Conservation (phyloP, 2,329 filamentous ascomycete species). For the Colletotrichum siamense region DNA sequence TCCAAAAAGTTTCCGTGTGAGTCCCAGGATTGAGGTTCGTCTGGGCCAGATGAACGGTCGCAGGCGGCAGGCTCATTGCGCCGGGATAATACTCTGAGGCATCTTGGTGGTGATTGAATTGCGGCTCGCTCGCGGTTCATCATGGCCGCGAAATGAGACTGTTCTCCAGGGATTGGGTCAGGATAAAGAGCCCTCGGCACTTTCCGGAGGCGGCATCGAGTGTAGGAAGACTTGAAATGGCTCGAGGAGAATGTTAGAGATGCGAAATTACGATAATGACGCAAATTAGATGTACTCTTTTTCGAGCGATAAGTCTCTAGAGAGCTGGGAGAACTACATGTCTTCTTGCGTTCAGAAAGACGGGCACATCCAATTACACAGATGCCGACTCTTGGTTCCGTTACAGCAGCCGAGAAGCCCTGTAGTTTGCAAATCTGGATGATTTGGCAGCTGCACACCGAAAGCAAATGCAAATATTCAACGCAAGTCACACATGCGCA, state of each 20-base stretch:
- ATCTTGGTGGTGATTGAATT: background rate
- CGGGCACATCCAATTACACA: background rate
- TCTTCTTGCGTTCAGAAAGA: background rate
- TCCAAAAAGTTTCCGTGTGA: background rate
- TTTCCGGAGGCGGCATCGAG: background rate
- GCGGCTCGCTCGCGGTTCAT: background rate
- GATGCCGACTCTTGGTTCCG: background rate
- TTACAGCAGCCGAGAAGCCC: background rate
- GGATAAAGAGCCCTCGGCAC: background rate
- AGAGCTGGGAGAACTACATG: background rate
- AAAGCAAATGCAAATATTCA: background rate
- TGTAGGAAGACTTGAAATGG: background rate
- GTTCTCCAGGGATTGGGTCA: background rate
- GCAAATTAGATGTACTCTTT: background rate
- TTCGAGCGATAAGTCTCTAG: background rate
- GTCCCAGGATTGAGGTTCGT: conserved; percentile 6
- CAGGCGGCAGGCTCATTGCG: background rate
- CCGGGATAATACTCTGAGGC: background rate
- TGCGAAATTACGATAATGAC: background rate
- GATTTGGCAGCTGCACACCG: background rate
- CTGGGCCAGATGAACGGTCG: conserved; percentile 1
- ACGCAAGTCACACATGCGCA: background rate
- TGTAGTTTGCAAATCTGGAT: background rate
- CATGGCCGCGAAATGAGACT: background rate
- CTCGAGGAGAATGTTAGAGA: background rate